Evolutionary conservation across 352 stramenopile genomes (phyloP).

Genomic region (Globisporangium lucens): DNA sequence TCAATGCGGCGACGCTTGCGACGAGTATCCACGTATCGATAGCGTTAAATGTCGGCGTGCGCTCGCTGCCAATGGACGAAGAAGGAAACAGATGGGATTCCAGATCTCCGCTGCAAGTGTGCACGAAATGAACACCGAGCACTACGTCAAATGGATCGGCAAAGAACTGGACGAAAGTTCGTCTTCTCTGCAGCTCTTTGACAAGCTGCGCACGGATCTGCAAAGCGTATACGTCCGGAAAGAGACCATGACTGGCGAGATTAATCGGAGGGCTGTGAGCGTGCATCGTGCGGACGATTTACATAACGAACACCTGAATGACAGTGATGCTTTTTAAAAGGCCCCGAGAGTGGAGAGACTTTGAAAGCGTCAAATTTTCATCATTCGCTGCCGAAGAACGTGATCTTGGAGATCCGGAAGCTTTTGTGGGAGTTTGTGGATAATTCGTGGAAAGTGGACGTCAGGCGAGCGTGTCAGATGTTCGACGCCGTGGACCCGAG

Average conservation of each 20-base stretch:
- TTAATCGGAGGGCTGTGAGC: constrained; percentile 18
- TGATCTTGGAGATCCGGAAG: constrained; percentile 37
- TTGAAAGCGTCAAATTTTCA: constrained; percentile 1
- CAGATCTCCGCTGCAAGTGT: constrained; percentile 37
- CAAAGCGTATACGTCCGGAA: constrained; percentile 55
- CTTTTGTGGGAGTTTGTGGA: constrained; percentile 56
- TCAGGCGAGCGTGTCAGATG: constrained; percentile 21
- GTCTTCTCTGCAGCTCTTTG: constrained; percentile 26
- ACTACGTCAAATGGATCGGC: constrained; percentile 62
- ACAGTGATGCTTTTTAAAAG: not conserved
- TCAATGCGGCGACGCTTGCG: constrained; percentile 25
- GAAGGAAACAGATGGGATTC: constrained; percentile 54
- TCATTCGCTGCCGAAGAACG: constrained; percentile 15
- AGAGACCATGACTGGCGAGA: constrained; percentile 32
- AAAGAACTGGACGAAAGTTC: constrained; percentile 22
- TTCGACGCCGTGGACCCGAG: constrained; percentile 29
- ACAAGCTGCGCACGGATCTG: constrained; percentile 52
- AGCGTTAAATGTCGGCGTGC: constrained; percentile 33
- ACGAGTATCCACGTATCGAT: constrained; percentile 25
- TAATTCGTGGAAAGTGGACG: constrained; percentile 43
- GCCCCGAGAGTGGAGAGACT: not conserved
- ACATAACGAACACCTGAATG: too few relatives aligned
- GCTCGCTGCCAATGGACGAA: constrained; percentile 47
- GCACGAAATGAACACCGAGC: constrained; percentile 47
- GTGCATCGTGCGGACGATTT: not conserved